Evolutionary conservation across 768 basidiomycete genomes (phyloP).

Genomic region (Lentinula aciculospora): DNA sequence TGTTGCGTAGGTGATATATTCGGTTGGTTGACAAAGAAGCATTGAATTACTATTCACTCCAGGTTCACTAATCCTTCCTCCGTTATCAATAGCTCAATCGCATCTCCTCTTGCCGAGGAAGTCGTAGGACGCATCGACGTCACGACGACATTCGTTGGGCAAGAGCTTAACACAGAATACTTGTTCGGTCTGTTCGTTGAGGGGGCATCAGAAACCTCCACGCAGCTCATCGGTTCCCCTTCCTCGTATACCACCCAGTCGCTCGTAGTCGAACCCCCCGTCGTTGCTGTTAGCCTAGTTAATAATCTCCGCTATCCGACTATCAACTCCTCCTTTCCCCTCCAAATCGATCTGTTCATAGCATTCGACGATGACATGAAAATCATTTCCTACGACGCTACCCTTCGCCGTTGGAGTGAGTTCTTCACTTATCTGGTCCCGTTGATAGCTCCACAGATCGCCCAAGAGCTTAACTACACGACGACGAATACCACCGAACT

Average conservation of each 20-base stretch:
- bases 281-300: background rate
- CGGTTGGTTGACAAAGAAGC: background rate
- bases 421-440: conserved; percentile 1
- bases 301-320: conserved; percentile 5
- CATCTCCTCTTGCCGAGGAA: background rate
- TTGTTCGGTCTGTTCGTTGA: conserved; percentile 5
- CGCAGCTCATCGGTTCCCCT: conserved; percentile 7
- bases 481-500: conserved; percentile 2
- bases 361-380: conserved; percentile 7
- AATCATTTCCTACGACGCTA: conserved; percentile 6
- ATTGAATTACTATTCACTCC: background rate
- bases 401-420: conserved; percentile 4
- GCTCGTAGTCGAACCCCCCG: conserved; percentile 3
- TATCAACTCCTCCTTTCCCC: background rate
- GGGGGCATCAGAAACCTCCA: background rate
- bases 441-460: conserved; percentile 2
- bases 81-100: background rate
- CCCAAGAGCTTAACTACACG: background rate
- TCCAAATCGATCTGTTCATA: conserved; percentile 6
- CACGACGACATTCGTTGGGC: conserved; percentile 1
- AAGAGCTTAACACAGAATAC: conserved; percentile 7
- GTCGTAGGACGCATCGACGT: conserved; percentile 3
- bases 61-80: background rate
- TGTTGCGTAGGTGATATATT: background rate
- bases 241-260: background rate